Conservation (phyloP, 169 alveolate species). For the Cryptosporidium ryanae region DNA sequence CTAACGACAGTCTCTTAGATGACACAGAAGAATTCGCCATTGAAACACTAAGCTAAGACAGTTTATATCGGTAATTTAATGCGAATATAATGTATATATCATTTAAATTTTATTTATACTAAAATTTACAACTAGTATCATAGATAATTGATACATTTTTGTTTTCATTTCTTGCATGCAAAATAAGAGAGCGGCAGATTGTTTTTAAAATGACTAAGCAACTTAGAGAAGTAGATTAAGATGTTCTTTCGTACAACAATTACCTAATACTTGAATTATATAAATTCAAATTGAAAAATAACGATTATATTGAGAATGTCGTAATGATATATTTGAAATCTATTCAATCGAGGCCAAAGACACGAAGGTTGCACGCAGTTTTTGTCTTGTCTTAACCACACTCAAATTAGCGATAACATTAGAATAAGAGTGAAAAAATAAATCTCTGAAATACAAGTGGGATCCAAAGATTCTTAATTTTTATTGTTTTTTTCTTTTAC, state of each 20-base stretch:
- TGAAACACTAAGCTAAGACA: neutral
- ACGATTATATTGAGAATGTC: neutral
- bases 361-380: conserved; percentile 75
- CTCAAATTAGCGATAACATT: neutral
- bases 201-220: no score
- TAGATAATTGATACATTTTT: no score
- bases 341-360: conserved; percentile 12
- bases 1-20: neutral
- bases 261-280: neutral
- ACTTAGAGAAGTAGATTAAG: no score
- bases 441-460: conserved; percentile 10
- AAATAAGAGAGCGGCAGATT: no score
- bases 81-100: no score
- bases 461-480: conserved; percentile 17
- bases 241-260: no score
- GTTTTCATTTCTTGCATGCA: no score
- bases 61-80: no score
- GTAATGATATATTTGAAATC: neutral
- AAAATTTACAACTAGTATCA: no score
- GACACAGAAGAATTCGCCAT: conserved; percentile 16
- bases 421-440: neutral
- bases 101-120: no score
- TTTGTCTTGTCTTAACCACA: conserved; percentile 76
- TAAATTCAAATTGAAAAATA: neutral
- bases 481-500: neutral